Evolutionary conservation across 805 yeast genomes (phyloP).

Genomic region (Maudiozyma saulgeensis): DNA sequence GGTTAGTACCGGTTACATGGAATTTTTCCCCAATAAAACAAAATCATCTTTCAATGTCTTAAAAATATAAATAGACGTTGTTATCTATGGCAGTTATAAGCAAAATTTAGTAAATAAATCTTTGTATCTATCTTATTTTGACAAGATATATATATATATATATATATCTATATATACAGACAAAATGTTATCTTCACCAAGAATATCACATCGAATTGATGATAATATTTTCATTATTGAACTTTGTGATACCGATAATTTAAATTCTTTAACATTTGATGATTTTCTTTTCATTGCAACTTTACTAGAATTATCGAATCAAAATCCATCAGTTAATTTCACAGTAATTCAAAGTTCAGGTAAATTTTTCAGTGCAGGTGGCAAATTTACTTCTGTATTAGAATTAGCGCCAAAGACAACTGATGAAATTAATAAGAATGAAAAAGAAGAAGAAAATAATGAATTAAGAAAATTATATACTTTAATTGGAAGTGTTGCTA

Average conservation of each 20-base stretch:
- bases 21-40: too few species aligned
- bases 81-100: too few species aligned
- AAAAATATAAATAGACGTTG: too few species aligned
- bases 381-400: slow-evolving; percentile 34
- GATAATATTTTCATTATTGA: slow-evolving; percentile 47
- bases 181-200: background rate
- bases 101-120: too few species aligned
- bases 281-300: slow-evolving; percentile 55
- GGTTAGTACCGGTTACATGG: too few species aligned
- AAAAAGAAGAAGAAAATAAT: background rate
- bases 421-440: background rate
- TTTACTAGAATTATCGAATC: slow-evolving; percentile 50
- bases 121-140: too few species aligned
- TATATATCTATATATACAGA: too few species aligned
- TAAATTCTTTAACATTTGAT: slow-evolving; percentile 58
- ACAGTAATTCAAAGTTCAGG: slow-evolving; percentile 68
- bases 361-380: slow-evolving; percentile 74
- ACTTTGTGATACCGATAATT: slow-evolving; percentile 47
- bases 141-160: too few species aligned
- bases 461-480: slow-evolving; percentile 17
- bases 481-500: slow-evolving; percentile 44
- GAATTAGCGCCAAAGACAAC: slow-evolving; percentile 1
- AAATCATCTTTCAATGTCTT: too few species aligned
- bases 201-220: slow-evolving; percentile 9
- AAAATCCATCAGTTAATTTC: slow-evolving; percentile 47